A percentile compares a stretch with the other conserved stretches of the same genome.
phyloP scores from a whole-genome alignment of 2,329 filamentous ascomycete species.

The Arthrobotrys sphaeroides region DNA sequence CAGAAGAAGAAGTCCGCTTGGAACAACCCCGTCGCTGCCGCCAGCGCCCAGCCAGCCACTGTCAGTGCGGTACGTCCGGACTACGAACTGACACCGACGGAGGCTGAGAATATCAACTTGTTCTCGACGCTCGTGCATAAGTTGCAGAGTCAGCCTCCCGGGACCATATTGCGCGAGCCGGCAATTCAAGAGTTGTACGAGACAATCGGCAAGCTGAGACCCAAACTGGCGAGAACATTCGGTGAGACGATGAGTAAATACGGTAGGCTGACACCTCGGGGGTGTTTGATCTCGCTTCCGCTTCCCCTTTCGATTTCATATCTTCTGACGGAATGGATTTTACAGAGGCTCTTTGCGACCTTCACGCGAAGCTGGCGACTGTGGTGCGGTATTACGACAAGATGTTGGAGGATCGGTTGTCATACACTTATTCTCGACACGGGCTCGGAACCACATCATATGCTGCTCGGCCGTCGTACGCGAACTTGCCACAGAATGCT shows the following conservation, averaged over 20 bases:
- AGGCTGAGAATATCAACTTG: slow-evolving; percentile 96
- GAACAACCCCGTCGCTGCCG: slow-evolving; percentile 65
- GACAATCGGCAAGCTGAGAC: slow-evolving; percentile 89
- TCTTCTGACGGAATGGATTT: slow-evolving; percentile 9
- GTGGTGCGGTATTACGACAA: slow-evolving; percentile 97
- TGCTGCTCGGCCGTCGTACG: slow-evolving; percentile 68
- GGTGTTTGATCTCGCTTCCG: slow-evolving; percentile 55
- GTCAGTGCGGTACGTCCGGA: slow-evolving; percentile 64
- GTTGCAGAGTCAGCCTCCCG: slow-evolving; percentile 91
- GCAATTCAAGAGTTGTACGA: slow-evolving; percentile 99
- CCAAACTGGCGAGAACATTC: slow-evolving; percentile 93
- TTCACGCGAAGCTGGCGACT: slow-evolving; percentile 93
- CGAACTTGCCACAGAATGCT: slow-evolving; percentile 71
- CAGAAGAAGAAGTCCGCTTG: slow-evolving; percentile 91
- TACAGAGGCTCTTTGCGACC: slow-evolving; percentile 85
- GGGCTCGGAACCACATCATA: slow-evolving; percentile 67
- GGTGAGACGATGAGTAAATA: slow-evolving; percentile 99
- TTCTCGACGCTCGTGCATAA: slow-evolving; percentile 94
- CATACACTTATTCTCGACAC: slow-evolving; percentile 89
- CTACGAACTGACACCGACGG: slow-evolving; percentile 90
- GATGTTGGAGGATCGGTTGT: slow-evolving; percentile 95
- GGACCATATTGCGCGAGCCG: slow-evolving; percentile 93
- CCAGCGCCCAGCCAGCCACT: slow-evolving; percentile 63
- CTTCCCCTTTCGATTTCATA: not conserved
- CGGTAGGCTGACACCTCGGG: slow-evolving; percentile 68